These are phyloP conservation scores for Cyclotella choctawhatcheeana DNA, from an alignment of 108 stramenopile species.

Conservation along the genomic window DNA sequence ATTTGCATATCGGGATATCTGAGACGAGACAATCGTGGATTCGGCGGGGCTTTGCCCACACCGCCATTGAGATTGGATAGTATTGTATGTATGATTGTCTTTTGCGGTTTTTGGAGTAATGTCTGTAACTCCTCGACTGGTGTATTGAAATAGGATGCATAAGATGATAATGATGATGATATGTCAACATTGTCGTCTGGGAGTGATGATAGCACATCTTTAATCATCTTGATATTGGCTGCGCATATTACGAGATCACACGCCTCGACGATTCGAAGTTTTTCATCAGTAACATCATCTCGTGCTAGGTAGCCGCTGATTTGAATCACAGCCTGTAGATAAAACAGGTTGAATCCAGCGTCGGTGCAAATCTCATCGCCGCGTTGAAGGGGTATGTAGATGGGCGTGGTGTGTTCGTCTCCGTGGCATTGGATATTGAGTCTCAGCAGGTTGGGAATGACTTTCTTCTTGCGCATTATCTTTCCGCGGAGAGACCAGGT, in stretches of 20 bases:
- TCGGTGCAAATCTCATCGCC: conserved; percentile 2
- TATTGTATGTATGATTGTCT: conserved; percentile 4
- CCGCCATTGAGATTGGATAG: background rate
- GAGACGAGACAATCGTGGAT: conserved; percentile 15
- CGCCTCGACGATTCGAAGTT: conserved; percentile 7
- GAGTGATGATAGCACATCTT: conserved; percentile 18
- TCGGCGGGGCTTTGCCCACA: conserved; percentile 12
- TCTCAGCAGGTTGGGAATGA: conserved; percentile 4
- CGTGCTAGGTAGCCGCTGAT: conserved; percentile 9
- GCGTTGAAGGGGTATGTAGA: conserved; percentile 6
- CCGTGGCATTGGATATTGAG: conserved; percentile 10
- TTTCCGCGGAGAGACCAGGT: conserved; percentile 12
- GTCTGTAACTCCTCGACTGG: conserved; percentile 1
- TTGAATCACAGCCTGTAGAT: conserved; percentile 17
- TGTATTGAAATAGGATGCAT: conserved; percentile 7
- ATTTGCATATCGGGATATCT: conserved; percentile 22
- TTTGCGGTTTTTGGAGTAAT: conserved; percentile 2
- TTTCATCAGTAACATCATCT: conserved; percentile 4
- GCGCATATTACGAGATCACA: conserved; percentile 34
- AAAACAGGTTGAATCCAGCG: conserved; percentile 21
- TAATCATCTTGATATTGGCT: conserved; percentile 33
- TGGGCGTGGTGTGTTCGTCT: conserved; percentile 12
- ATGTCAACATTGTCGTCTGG: background rate
- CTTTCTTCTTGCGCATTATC: conserved; percentile 33
- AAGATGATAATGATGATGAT: background rate